Evolutionary conservation across 805 yeast genomes (phyloP), one percentile per base, ranked within the genome.

Genomic region (Metschnikowia koreensis): DNA sequence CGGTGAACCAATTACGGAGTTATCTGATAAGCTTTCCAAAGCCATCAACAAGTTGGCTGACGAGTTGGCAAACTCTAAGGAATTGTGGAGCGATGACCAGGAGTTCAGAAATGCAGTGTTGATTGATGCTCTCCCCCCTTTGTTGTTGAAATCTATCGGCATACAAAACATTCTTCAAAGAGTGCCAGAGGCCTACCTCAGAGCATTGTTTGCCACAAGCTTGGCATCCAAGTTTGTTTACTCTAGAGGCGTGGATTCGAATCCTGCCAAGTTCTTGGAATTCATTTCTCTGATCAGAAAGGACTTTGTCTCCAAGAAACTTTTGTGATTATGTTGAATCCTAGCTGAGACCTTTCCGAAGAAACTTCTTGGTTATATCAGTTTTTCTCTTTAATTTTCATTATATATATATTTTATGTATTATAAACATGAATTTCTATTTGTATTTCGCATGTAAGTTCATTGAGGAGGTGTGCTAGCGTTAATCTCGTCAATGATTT

Each of bases 11-110:
- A 69, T 81, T 65, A 76, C 84, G 34, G 84, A 79, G 54, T 77
- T 91, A 56, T 87, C 96, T n/a, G 96, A 92, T 68, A 82, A 83
- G 60, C 76, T 92, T 50, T 89, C 97, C 7, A 77, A 78, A 54
- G 86, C 96, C 33, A 92, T 92, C 67, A 92, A 90, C 70, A 83
- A 86, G 60, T 78, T 92, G 59, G 88, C 86, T 46, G 97, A 89
- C 65, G 96, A 91, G 73, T 81, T 93, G 62, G 85, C 94, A 37
- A 79, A 81, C 44, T 86, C 94, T 26, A 81, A 81, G 60, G 92
- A 87, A 66, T 77, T 94, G 63, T 90, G 97, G 96, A 80, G 81
- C 60, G 87, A 85, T 58, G 97, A 94, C 66, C 70, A 73, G 9
- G 76, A 70, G 46, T 86, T 94, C 75, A 82, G 97, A 70, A 83